These are phyloP conservation scores for Colletotrichum gigasporum DNA, from an alignment of 2,329 filamentous ascomycete species.

Conservation along the genomic window DNA sequence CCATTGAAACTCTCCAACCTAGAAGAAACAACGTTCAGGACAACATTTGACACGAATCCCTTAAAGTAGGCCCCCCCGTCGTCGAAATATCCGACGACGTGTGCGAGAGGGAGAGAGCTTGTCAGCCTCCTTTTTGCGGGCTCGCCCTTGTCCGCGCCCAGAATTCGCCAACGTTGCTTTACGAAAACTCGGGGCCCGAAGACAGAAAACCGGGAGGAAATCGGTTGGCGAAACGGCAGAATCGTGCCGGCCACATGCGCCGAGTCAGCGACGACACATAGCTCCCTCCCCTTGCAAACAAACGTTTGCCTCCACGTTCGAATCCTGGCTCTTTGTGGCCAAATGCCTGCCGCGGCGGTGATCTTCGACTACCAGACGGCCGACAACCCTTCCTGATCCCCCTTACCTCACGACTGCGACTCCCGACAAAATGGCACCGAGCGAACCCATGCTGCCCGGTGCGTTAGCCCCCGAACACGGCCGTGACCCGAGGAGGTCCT, in stretches of 20 bases:
- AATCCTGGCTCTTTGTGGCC: not conserved
- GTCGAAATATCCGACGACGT: constrained; percentile 7
- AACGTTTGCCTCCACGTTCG: not conserved
- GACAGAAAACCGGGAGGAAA: not conserved
- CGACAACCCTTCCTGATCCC: constrained; percentile 21
- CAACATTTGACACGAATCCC: constrained; percentile 1
- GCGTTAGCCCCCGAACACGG: constrained; percentile 39
- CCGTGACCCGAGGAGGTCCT: constrained; percentile 29
- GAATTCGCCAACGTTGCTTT: constrained; percentile 1
- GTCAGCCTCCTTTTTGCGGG: constrained; percentile 4
- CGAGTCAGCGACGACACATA: constrained; percentile 13
- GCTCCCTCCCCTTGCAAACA: not conserved
- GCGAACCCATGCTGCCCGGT: constrained; percentile 44
- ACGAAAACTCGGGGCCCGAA: not conserved
- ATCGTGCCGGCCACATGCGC: constrained; percentile 18
- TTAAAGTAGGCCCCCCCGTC: not conserved
- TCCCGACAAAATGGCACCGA: constrained; percentile 39
- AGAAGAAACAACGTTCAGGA: constrained; percentile 16
- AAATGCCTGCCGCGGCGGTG: constrained; percentile 22
- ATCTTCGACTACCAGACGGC: constrained; percentile 13
- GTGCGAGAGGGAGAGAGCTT: constrained; percentile 1
- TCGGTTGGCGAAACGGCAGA: constrained; percentile 16
- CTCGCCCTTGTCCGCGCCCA: not conserved
- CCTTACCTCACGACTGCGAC: not conserved
- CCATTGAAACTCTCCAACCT: constrained; percentile 26